Percentiles rank a stretch among this genome's conserved stretches.
These are phyloP conservation scores for Cyathus olla DNA, from an alignment of 1,284 basidiomycete genomes.

Conservation along the genomic window DNA sequence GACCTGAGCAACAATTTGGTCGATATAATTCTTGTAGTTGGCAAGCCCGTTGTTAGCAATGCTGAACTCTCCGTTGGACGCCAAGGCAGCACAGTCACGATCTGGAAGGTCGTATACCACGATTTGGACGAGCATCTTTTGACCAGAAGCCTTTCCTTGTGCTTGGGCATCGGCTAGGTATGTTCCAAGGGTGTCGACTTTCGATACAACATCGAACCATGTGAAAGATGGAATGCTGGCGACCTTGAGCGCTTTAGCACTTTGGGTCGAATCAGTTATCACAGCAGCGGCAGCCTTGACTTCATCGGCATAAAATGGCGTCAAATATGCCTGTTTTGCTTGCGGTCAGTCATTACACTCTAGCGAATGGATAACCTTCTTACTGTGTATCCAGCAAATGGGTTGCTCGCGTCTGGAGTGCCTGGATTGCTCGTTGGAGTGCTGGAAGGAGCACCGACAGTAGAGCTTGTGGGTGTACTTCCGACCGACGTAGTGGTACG, in stretches of 20 bases:
- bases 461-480: neutral
- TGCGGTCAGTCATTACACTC: too few species aligned
- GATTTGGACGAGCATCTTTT: slow-evolving; percentile 68
- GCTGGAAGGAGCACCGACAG: neutral
- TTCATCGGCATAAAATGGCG: slow-evolving; percentile 65
- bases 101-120: slow-evolving; percentile 73
- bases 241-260: slow-evolving; percentile 61
- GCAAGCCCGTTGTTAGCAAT: slow-evolving; percentile 66
- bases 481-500: slow-evolving; percentile 3
- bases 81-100: slow-evolving; percentile 72
- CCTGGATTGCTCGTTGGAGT: slow-evolving; percentile 42
- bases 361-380: slow-evolving; percentile 3
- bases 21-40: slow-evolving; percentile 71
- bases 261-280: slow-evolving; percentile 59
- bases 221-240: slow-evolving; percentile 70
- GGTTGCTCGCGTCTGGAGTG: slow-evolving; percentile 61
- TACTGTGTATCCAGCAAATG: slow-evolving; percentile 60
- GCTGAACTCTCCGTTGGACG: slow-evolving; percentile 74
- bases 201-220: slow-evolving; percentile 68
- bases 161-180: slow-evolving; percentile 65
- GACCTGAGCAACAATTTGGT: slow-evolving; percentile 68
- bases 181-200: slow-evolving; percentile 60
- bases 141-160: slow-evolving; percentile 53
- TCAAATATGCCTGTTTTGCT: slow-evolving; percentile 62
- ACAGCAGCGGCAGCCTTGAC: slow-evolving; percentile 58